Percentiles rank a stretch among this genome's conserved stretches.
These are phyloP conservation scores for Panicum hallii DNA, from an alignment of 202 grass and related monocot species.

Conservation along the genomic window DNA sequence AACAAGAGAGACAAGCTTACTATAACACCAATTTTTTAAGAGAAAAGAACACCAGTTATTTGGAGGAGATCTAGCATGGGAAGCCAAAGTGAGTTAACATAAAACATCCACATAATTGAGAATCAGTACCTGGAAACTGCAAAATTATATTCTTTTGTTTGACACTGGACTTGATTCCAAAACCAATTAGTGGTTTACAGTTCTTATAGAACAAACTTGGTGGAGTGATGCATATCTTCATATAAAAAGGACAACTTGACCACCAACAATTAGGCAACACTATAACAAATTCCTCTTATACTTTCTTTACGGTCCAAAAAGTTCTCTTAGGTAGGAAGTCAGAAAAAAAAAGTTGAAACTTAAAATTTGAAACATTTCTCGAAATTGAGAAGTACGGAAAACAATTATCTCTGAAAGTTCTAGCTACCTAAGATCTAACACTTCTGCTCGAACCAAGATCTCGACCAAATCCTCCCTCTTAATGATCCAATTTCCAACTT, in stretches of 20 bases:
- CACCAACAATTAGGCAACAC: not conserved
- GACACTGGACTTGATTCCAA: not conserved
- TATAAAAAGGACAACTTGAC: not conserved
- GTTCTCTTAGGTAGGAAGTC: not conserved
- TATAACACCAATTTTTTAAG: not conserved
- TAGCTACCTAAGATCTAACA: constrained; percentile 30
- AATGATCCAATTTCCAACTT: not conserved
- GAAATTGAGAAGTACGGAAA: not conserved
- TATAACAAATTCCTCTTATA: not conserved
- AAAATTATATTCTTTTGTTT: not conserved
- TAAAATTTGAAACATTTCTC: not conserved
- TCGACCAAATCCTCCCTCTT: constrained; percentile 8
- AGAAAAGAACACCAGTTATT: constrained; percentile 11
- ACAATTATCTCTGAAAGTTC: not conserved
- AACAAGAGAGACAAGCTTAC: not conserved
- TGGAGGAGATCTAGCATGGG: constrained; percentile 24
- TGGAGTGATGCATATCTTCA: not conserved
- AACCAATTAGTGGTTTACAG: not conserved
- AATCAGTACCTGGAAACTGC: not conserved
- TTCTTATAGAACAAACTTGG: not conserved
- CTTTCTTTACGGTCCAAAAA: not conserved
- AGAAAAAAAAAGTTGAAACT: not conserved
- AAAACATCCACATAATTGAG: not conserved
- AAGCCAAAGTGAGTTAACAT: constrained; percentile 22
- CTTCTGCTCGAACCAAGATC: not conserved